phyloP scores from a whole-genome alignment of 2,329 filamentous ascomycete genomes.

The Fusarium redolens region DNA sequence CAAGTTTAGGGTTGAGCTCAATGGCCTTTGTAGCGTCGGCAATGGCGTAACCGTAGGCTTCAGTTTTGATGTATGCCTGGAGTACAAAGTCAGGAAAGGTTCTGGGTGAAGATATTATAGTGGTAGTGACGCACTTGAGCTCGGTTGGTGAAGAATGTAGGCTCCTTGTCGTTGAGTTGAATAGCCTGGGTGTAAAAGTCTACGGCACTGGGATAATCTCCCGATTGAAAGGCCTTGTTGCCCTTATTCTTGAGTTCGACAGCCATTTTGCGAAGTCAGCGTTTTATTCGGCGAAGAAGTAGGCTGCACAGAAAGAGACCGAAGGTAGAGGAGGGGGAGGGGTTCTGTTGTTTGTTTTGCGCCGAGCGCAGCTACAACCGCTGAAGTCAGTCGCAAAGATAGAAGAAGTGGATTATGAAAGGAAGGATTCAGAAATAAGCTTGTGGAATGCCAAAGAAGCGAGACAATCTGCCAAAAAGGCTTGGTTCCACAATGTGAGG shows the following conservation, averaged over 20 bases:
- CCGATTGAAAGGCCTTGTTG: conserved; percentile 89
- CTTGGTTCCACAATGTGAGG: conserved; percentile 40
- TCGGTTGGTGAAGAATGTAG: conserved; percentile 92
- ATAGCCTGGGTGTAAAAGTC: conserved; percentile 91
- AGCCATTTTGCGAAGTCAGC: conserved; percentile 69
- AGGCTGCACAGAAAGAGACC: conserved; percentile 9
- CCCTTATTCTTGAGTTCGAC: conserved; percentile 90
- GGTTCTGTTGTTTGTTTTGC: conserved; percentile 35
- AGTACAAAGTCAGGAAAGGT: conserved; percentile 13
- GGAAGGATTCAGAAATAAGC: conserved; percentile 5
- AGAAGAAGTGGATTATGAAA: background rate
- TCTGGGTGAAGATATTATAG: conserved; percentile 44
- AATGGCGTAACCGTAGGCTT: conserved; percentile 93
- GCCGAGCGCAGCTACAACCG: conserved; percentile 34
- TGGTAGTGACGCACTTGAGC: conserved; percentile 76
- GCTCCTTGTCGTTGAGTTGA: conserved; percentile 81
- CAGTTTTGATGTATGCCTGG: conserved; percentile 93
- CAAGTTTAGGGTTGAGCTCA: conserved; percentile 85
- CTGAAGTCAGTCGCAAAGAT: conserved; percentile 21
- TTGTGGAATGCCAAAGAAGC: conserved; percentile 17
- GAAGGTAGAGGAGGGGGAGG: conserved; percentile 27
- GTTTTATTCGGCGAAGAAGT: conserved; percentile 13
- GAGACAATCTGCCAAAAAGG: conserved; percentile 25
- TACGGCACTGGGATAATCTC: conserved; percentile 87
- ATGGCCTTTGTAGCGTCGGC: conserved; percentile 91